These are phyloP conservation scores for Pseudogymnoascus sp. DNA, from an alignment of 2,329 filamentous ascomycete species.

Conservation along the genomic window DNA sequence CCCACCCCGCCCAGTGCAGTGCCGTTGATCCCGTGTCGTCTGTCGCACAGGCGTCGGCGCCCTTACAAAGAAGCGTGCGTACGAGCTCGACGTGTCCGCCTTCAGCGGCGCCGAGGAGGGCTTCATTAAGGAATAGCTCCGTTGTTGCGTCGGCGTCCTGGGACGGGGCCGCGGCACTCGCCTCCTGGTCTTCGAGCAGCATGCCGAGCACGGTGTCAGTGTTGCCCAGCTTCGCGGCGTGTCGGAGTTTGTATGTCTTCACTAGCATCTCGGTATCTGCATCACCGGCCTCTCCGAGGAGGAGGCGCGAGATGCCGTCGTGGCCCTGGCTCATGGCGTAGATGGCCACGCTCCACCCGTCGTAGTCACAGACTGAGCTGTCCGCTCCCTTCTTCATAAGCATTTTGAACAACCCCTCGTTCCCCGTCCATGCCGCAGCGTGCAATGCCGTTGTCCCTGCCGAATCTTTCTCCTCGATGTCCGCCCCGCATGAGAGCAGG, in stretches of 20 bases:
- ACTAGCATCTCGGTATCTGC: not conserved
- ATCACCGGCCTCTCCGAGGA: not conserved
- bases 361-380: not conserved
- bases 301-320: not conserved
- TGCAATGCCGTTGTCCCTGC: not conserved
- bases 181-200: not conserved
- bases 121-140: not conserved
- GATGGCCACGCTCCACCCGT: slow-evolving; percentile 2
- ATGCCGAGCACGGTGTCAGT: not conserved
- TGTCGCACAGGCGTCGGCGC: not conserved
- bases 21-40: not conserved
- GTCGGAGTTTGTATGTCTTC: not conserved
- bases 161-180: not conserved
- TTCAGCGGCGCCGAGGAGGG: not conserved
- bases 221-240: not conserved
- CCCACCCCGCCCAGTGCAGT: not conserved
- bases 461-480: not conserved
- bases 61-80: not conserved
- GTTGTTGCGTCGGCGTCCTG: not conserved
- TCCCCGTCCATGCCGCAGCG: not conserved
- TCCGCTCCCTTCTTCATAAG: not conserved
- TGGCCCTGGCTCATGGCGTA: not conserved
- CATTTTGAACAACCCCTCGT: not conserved
- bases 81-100: not conserved
- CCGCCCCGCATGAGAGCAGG: not conserved